These are phyloP conservation scores for Cercospora janseana DNA, from an alignment of 2,329 filamentous ascomycete genomes.

Conservation along the genomic window DNA sequence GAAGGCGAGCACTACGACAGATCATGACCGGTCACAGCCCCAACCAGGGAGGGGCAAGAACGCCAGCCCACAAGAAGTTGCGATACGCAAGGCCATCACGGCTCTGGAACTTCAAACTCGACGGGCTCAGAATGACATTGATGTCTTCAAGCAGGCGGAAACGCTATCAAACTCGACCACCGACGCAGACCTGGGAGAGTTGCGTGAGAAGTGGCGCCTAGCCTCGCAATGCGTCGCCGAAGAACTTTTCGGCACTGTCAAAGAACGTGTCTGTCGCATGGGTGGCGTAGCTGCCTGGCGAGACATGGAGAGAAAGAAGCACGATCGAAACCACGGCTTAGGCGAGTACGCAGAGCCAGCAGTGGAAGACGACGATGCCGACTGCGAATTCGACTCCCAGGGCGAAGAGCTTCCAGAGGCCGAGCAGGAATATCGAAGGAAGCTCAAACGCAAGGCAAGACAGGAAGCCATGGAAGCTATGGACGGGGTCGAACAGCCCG, in stretches of 20 bases:
- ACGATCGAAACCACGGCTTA: conserved; percentile 31
- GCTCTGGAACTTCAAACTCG: conserved; percentile 39
- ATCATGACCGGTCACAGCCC: conserved; percentile 40
- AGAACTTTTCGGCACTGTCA: conserved; percentile 61
- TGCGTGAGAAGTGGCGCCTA: conserved; percentile 61
- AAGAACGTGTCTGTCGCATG: conserved; percentile 61
- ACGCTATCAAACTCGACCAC: conserved; percentile 48
- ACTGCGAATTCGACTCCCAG: conserved; percentile 39
- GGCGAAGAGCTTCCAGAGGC: conserved; percentile 38
- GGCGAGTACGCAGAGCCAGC: conserved; percentile 37
- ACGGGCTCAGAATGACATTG: conserved; percentile 48
- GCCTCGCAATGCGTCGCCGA: conserved; percentile 64
- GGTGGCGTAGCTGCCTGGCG: conserved; percentile 58
- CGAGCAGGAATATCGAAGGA: conserved; percentile 48
- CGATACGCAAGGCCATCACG: conserved; percentile 28
- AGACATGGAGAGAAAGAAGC: conserved; percentile 40
- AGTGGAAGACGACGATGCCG: conserved; percentile 37
- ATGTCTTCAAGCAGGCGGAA: conserved; percentile 53
- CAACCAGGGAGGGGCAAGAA: conserved; percentile 24
- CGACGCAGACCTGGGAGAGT: conserved; percentile 55
- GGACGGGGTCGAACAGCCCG: conserved; percentile 34
- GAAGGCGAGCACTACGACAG: conserved; percentile 25
- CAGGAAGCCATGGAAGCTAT: conserved; percentile 45
- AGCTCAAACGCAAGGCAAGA: conserved; percentile 51
- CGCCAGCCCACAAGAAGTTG: conserved; percentile 28